A percentile compares a stretch with the other conserved stretches of the same genome.
Conservation (phyloP, 768 basidiomycete genomes). For the Piloderma croceum region DNA sequence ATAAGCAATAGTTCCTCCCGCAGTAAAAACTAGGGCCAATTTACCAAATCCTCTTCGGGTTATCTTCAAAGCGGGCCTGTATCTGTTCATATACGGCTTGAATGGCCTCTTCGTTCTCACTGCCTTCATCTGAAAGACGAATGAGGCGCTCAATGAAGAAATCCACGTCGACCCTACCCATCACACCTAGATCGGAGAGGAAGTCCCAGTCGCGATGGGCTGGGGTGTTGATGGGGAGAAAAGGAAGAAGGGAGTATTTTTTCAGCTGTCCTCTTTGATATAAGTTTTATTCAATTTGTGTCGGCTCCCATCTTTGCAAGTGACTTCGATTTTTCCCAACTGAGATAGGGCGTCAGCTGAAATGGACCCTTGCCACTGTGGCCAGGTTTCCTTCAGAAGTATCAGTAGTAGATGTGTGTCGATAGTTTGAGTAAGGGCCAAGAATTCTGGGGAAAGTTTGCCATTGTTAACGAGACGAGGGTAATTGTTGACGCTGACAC, state of each 20-base stretch:
- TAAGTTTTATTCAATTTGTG: conserved; percentile 1
- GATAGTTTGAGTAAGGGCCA: conserved; percentile 1
- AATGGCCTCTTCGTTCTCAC: neutral
- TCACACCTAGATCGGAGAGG: conserved; percentile 5
- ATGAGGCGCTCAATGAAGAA: conserved; percentile 6
- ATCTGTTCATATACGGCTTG: conserved; percentile 5
- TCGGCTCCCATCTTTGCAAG: neutral
- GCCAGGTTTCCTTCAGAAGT: conserved; percentile 8
- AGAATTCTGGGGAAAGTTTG: conserved; percentile 5
- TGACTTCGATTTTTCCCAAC: too few species aligned
- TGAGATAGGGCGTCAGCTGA: too few species aligned
- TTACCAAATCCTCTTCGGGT: too few species aligned
- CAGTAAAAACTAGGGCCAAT: too few species aligned
- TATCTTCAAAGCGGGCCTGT: conserved; percentile 5
- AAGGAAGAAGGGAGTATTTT: conserved; percentile 4
- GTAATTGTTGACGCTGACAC: conserved; percentile 2
- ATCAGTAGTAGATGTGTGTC: neutral
- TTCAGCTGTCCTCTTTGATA: neutral
- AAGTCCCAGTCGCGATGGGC: conserved; percentile 4
- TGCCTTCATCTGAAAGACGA: neutral
- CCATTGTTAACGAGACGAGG: conserved; percentile 5
- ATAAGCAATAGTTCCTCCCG: too few species aligned
- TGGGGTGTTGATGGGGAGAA: conserved; percentile 2
- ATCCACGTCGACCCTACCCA: neutral
- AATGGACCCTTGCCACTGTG: neutral